Conservation (phyloP, 2,329 filamentous ascomycete genomes). For the Sarocladiaceae sp. region DNA sequence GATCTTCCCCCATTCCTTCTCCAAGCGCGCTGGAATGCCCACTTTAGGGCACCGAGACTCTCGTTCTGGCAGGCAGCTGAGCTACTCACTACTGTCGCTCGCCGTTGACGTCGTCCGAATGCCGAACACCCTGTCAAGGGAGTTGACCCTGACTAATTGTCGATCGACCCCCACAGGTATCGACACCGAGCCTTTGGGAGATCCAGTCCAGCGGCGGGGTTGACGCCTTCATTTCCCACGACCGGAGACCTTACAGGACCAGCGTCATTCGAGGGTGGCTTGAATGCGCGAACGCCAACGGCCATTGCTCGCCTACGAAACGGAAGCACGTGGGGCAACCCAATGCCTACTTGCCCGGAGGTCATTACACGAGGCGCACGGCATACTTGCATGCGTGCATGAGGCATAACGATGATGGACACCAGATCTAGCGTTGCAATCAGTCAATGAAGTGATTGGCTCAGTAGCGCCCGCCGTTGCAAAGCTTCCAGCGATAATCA, state of each 20-base stretch:
- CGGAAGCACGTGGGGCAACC: neutral
- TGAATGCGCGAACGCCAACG: neutral
- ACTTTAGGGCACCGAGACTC: neutral
- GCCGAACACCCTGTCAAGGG: neutral
- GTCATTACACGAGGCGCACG: neutral
- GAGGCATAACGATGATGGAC: neutral
- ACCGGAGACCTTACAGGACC: neutral
- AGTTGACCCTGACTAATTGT: conserved; percentile 5
- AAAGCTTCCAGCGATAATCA: neutral
- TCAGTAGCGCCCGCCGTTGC: neutral
- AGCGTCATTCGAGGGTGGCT: neutral
- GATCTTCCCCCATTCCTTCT: neutral
- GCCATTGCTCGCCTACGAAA: too few species aligned
- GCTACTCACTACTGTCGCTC: neutral
- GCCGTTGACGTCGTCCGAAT: neutral
- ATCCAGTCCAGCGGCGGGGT: neutral
- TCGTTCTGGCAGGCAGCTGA: neutral
- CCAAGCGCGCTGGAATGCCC: neutral
- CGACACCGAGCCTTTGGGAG: neutral
- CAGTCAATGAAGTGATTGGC: neutral
- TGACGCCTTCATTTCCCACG: neutral
- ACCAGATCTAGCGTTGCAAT: neutral
- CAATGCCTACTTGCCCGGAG: neutral
- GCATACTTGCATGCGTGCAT: conserved; percentile 4
- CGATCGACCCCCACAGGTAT: neutral